phyloP scores from a whole-genome alignment of 2,329 filamentous ascomycete species.

The Atkinsonella hypoxylon region DNA sequence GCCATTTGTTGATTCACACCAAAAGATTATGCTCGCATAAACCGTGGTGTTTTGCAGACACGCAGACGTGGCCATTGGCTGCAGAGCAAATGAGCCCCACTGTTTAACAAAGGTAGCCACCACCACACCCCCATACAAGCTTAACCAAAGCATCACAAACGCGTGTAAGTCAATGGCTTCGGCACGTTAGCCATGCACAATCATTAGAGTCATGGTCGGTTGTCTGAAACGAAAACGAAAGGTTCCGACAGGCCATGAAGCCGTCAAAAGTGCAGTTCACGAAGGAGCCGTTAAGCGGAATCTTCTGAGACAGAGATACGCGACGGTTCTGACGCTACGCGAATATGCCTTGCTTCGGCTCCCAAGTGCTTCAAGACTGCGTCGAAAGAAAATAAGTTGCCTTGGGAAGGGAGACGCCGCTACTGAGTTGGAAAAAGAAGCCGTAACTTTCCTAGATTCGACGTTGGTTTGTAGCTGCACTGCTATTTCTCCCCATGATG shows the following conservation, averaged over 20 bases:
- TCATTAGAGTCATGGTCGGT: slow-evolving; percentile 13
- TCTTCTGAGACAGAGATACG: slow-evolving; percentile 58
- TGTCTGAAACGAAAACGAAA: slow-evolving; percentile 17
- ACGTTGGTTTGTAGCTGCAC: slow-evolving; percentile 49
- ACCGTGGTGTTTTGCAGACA: too few relatives aligned
- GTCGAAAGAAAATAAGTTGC: slow-evolving; percentile 42
- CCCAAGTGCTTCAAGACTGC: slow-evolving; percentile 51
- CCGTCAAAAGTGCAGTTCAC: neutral
- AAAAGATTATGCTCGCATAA: too few relatives aligned
- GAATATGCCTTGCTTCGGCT: slow-evolving; percentile 57
- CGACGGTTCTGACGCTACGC: slow-evolving; percentile 52
- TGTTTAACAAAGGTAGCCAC: neutral
- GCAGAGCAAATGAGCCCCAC: too few relatives aligned
- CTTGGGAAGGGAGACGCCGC: slow-evolving; percentile 23
- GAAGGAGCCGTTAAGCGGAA: slow-evolving; percentile 35
- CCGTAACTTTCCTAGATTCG: slow-evolving; percentile 54
- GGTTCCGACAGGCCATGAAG: slow-evolving; percentile 7
- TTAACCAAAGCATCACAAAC: neutral
- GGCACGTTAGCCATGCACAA: neutral
- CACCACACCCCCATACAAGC: neutral
- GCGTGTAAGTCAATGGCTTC: neutral
- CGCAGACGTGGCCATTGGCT: too few relatives aligned
- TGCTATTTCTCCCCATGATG: slow-evolving; percentile 12
- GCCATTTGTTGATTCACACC: too few relatives aligned
- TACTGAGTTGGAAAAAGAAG: slow-evolving; percentile 23